Conservation (phyloP, 2,329 filamentous ascomycete species). For the Helotiales sp. region DNA sequence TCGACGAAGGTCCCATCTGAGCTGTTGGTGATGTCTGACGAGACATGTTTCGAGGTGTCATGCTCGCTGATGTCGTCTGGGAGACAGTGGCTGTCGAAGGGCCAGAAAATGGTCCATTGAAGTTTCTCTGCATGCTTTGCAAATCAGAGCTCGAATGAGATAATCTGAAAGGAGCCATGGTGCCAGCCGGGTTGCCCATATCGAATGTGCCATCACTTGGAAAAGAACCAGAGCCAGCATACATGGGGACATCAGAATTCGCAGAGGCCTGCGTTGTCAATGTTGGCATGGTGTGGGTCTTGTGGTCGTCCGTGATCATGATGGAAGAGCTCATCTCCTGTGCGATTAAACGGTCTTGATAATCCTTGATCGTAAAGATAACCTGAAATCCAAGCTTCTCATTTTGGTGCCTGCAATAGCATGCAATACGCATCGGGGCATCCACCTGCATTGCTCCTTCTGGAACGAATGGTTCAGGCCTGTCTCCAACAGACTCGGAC, state of each 20-base stretch:
- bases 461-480: slow-evolving; percentile 46
- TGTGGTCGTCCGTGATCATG: slow-evolving; percentile 98
- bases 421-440: slow-evolving; percentile 92
- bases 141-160: slow-evolving; percentile 66
- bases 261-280: slow-evolving; percentile 33
- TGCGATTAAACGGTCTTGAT: slow-evolving; percentile 71
- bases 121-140: slow-evolving; percentile 55
- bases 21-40: slow-evolving; percentile 71
- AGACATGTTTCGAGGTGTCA: slow-evolving; percentile 64
- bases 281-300: slow-evolving; percentile 64
- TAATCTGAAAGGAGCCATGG: slow-evolving; percentile 50
- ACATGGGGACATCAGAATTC: slow-evolving; percentile 35
- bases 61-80: slow-evolving; percentile 43
- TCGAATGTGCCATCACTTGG: slow-evolving; percentile 30
- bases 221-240: slow-evolving; percentile 46
- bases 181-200: slow-evolving; percentile 22
- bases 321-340: slow-evolving; percentile 86
- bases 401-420: slow-evolving; percentile 92
- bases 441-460: slow-evolving; percentile 74
- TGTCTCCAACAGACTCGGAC: slow-evolving; percentile 45
- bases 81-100: slow-evolving; percentile 33
- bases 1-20: slow-evolving; percentile 64
- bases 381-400: slow-evolving; percentile 92
- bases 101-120: slow-evolving; percentile 32
- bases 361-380: slow-evolving; percentile 92